Base-by-base conservation (phyloP, 2,329 filamentous ascomycete genomes). In the Alternaria hordeiaustralica region DNA sequence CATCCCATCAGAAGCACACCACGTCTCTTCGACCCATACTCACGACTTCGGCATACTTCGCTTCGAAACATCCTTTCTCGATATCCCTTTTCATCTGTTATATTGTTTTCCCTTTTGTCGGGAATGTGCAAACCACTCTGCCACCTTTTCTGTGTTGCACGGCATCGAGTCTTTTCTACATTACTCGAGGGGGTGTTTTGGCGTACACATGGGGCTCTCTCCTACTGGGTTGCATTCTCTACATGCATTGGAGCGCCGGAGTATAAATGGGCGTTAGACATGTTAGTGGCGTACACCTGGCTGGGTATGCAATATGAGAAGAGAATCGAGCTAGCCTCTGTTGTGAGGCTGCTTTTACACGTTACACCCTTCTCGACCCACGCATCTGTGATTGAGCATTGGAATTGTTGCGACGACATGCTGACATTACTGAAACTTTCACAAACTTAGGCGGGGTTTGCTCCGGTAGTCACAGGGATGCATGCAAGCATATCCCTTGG, bases 21-120 rank as follows among this genome's bases (percentile, higher is more conserved):
- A 28, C 20, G 36, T 46, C 53, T 53, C 53, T 49, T 12, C 13
- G 30, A 23, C 50, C 18, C 57, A 60, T 41, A 55, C 33, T 61
- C 49, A 64, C 63, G 63, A 70, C 63, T 55, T 53, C 20, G 41
- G 44, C 61, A 66, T 62, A 66, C 47, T 68, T 65, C 61, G 63
- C 41, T 68, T 63, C 61, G 46, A 10, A 61, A 63, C 49, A 62
- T 63, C 61, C 62, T 65, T 70, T 65, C 61, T 60, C 64, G 66
- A 68, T 68, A 70, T 70, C 66, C 66, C 60, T 64, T 67, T 63
- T 33, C 49, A 61, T 53, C 61, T 64, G 64, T 65, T 44, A 50
- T 55, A 68, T 68, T 68, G 56, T 60, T 68, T 58, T 36, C 28
- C 36, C 47, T 50, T 66, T 58, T 26, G 25, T 36, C 30, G 58